phyloP scores from a whole-genome alignment of 1,284 basidiomycete genomes.

The Singerocomus inundabilis region DNA sequence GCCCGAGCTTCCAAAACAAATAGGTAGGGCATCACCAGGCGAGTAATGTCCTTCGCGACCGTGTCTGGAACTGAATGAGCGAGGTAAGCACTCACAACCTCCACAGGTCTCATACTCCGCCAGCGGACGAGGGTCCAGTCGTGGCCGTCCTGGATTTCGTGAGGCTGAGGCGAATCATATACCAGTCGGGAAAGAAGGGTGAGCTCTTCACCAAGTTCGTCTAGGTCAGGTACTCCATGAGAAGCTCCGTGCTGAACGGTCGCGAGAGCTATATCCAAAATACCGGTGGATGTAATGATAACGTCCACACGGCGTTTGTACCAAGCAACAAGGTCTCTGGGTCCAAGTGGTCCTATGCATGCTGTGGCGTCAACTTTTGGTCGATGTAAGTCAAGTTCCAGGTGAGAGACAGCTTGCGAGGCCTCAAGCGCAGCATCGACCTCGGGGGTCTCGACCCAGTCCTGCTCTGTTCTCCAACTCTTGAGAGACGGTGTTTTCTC shows the following conservation, averaged over 20 bases:
- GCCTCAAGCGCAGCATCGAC: conserved; percentile 42
- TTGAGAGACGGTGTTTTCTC: conserved; percentile 40
- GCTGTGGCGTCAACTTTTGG: conserved; percentile 1
- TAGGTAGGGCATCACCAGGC: conserved; percentile 85
- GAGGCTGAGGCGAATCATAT: conserved; percentile 67
- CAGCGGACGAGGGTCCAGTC: conserved; percentile 78
- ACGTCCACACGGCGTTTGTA: conserved; percentile 64
- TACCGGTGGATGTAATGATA: conserved; percentile 66
- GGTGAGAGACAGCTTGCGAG: conserved; percentile 15
- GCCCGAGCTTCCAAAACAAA: conserved; percentile 85
- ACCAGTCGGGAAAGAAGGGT: conserved; percentile 81
- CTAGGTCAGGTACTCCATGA: conserved; percentile 74
- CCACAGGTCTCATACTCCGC: conserved; percentile 61
- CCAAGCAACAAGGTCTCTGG: conserved; percentile 62
- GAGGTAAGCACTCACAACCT: conserved; percentile 75
- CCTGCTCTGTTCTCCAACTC: conserved; percentile 49
- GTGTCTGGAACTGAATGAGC: conserved; percentile 62
- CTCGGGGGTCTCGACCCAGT: conserved; percentile 54
- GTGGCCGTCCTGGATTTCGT: conserved; percentile 38
- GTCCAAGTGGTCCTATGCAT: conserved; percentile 17
- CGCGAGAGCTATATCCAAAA: conserved; percentile 76
- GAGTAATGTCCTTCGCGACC: conserved; percentile 69
- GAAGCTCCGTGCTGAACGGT: conserved; percentile 85
- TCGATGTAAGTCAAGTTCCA: conserved; percentile 9
- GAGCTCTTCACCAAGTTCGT: conserved; percentile 86